These are phyloP conservation scores for Zopfochytrium polystomum DNA, from an alignment of 371 early-diverging fungal genomes.

Conservation along the genomic window DNA sequence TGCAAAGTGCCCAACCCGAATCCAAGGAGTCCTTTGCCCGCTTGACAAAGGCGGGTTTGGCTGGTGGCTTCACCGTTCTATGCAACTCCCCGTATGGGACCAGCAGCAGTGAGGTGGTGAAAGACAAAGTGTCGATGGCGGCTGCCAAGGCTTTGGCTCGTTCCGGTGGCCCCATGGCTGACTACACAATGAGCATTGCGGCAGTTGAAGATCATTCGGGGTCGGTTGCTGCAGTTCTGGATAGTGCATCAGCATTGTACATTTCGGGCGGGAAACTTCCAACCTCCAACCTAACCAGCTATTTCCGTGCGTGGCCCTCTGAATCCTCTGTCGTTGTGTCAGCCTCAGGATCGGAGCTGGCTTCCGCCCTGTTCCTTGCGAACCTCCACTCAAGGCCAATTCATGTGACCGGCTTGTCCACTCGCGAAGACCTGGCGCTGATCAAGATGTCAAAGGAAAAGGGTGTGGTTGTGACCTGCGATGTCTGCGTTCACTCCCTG, in stretches of 20 bases:
- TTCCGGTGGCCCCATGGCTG: slow-evolving; percentile 58
- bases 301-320: slow-evolving; percentile 67
- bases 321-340: slow-evolving; percentile 72
- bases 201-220: slow-evolving; percentile 62
- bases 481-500: slow-evolving; percentile 78
- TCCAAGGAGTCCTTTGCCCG: slow-evolving; percentile 49
- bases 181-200: slow-evolving; percentile 72
- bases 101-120: slow-evolving; percentile 50
- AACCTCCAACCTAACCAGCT: slow-evolving; percentile 41
- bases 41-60: slow-evolving; percentile 69
- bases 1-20: slow-evolving; percentile 26
- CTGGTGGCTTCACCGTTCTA: slow-evolving; percentile 83
- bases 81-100: no score
- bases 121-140: slow-evolving; percentile 53
- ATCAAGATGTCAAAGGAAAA: slow-evolving; percentile 83
- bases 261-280: slow-evolving; percentile 38
- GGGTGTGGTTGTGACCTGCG: slow-evolving; percentile 89
- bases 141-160: slow-evolving; percentile 55
- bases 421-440: slow-evolving; percentile 75
- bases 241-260: slow-evolving; percentile 48
- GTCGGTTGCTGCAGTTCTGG: slow-evolving; percentile 17
- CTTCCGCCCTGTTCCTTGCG: slow-evolving; percentile 80
- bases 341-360: slow-evolving; percentile 83
- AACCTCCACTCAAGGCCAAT: slow-evolving; percentile 75
- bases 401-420: slow-evolving; percentile 82